Evolutionary conservation across 2,329 filamentous ascomycete genomes (phyloP).

Genomic region (Fusarium multiceps): DNA sequence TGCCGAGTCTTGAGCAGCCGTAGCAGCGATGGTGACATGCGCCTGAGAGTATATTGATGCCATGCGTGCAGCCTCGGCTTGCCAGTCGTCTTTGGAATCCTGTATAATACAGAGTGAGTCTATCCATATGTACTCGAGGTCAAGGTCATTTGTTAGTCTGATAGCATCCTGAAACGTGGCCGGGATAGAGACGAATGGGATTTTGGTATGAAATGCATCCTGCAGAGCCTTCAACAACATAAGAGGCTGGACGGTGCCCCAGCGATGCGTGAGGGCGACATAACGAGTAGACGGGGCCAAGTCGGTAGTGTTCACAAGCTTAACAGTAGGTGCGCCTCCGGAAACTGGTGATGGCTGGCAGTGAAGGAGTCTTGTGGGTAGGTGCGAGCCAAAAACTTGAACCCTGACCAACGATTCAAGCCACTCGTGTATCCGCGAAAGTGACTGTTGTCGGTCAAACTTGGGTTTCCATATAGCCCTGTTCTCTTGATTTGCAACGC

Average conservation of each 20-base stretch:
- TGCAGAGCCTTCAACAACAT: conserved; percentile 3
- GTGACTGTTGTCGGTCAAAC: conserved; percentile 24
- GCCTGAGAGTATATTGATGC: conserved; percentile 35
- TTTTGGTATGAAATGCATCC: conserved; percentile 5
- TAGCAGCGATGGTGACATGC: conserved; percentile 30
- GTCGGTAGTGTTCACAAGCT: background rate
- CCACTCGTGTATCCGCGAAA: conserved; percentile 22
- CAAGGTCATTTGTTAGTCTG: conserved; percentile 10
- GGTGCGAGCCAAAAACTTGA: background rate
- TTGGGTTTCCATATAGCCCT: conserved; percentile 11
- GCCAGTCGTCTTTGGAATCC: conserved; percentile 37
- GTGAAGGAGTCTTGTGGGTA: conserved; percentile 31
- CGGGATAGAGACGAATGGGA: conserved; percentile 23
- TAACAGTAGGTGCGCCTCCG: background rate
- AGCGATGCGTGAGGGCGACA: conserved; percentile 35
- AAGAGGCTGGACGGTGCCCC: conserved; percentile 28
- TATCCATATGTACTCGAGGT: conserved; percentile 33
- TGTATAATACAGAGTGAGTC: conserved; percentile 38
- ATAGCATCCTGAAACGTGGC: conserved; percentile 35
- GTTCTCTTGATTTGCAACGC: background rate
- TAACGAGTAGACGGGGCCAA: conserved; percentile 19
- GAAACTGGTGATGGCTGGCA: background rate
- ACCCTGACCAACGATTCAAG: conserved; percentile 4
- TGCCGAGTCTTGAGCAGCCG: conserved; percentile 25
- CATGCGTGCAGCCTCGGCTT: conserved; percentile 31